Base-by-base conservation (phyloP, 2,329 filamentous ascomycete genomes). In the Pyrenochaeta sp. region DNA sequence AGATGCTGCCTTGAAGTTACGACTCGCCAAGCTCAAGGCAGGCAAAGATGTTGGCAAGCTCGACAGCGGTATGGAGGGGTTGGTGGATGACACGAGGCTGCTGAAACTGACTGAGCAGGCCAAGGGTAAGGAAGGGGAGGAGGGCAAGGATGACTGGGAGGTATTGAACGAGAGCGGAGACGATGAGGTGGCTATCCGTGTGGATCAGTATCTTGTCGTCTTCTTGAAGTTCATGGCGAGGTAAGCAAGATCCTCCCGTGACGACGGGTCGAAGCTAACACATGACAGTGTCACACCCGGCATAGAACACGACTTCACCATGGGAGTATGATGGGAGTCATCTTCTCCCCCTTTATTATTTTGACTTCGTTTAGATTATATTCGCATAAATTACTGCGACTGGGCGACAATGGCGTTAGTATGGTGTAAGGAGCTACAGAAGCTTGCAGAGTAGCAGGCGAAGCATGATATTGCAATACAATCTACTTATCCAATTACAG, bases 261-360 rank as follows among this genome's bases (percentile, higher is more conserved):
- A 10, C 8, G 2, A 24, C 1, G 86, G 85, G 92, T 92, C 42
- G 3, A 37, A 32, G 53, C 72, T 77, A 70, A 76, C 78, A 91
- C 92, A 82, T 36, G 89, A 90, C 34, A 95, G 76, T 70, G 95
- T 99, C 44, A 98, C 94, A 15, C 95, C 95, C 5, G 93, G 93
- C 47, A 98, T 99, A 78, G 94, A 98, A 80, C 92, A 97, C 78
- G 94, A 98, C 77, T 97, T 96, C 77, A 98, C 94, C 0, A 97
- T 97, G 93, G 91, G 92, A 5, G 89, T 97, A 39, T 97, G 83
- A 83, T 39, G 8, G 10, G 6, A 22, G n/a, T 22, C n/a, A 19
- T 19, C 19, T 22, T 42, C 39, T 49, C 19, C 12, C 19, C 32
- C 30, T n/a, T 34, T 24, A 19, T 5, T 45, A 25, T 46, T 30